Evolutionary conservation across 306 rosid species (phyloP).

Genomic region (Citrullus mucosospermus): DNA sequence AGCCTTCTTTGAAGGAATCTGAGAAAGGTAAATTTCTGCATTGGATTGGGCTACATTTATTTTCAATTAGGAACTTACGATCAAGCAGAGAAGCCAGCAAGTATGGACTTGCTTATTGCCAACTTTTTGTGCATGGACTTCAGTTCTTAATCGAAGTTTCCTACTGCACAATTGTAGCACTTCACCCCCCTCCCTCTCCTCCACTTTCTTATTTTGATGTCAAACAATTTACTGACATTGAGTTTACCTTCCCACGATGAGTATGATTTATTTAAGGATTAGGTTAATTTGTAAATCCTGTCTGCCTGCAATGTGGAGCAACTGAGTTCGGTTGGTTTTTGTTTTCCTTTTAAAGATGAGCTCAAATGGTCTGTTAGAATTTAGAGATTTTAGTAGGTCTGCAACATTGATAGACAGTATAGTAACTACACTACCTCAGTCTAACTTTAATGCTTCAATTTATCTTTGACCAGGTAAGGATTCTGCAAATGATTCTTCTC

Average conservation of each 20-base stretch:
- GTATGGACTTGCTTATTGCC: background rate
- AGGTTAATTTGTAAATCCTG: background rate
- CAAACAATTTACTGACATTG: background rate
- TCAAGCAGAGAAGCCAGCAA: background rate
- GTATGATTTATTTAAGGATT: background rate
- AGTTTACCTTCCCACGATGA: background rate
- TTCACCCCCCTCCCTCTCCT: background rate
- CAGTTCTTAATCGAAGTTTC: background rate
- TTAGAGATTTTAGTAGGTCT: background rate
- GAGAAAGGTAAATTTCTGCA: conserved; percentile 29
- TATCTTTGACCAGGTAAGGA: conserved; percentile 25
- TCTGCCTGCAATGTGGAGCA: background rate
- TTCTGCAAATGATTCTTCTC: conserved; percentile 19
- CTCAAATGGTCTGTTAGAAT: background rate
- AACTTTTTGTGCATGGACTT: background rate
- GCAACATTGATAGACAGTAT: background rate
- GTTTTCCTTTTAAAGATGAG: background rate
- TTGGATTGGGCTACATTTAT: background rate
- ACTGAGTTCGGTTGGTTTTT: background rate
- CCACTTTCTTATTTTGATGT: background rate
- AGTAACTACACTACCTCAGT: background rate
- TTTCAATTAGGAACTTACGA: background rate
- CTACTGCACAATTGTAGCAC: background rate
- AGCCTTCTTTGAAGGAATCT: conserved; percentile 21
- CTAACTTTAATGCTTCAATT: background rate